Conservation (phyloP, 2,329 filamentous ascomycete genomes). For the Botrytis aclada region DNA sequence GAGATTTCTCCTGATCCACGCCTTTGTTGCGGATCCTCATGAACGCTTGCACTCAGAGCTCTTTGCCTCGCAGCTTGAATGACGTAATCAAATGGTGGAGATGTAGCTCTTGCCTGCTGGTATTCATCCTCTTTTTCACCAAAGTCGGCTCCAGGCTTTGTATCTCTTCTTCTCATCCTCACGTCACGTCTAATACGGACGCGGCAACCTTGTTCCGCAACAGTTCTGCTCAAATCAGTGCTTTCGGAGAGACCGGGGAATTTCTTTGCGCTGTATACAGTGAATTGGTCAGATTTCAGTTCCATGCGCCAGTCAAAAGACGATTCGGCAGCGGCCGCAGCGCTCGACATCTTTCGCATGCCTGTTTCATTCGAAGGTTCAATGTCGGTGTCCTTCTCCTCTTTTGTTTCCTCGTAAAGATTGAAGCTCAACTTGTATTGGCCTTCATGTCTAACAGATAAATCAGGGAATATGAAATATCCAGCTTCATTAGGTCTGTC, state of each 20-base stretch:
- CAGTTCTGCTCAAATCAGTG: constrained; percentile 81
- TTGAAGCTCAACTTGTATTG: constrained; percentile 89
- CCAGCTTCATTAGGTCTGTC: constrained; percentile 77
- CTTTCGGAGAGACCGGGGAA: constrained; percentile 92
- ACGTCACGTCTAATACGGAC: constrained; percentile 94
- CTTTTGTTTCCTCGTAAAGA: constrained; percentile 90
- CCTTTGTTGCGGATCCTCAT: constrained; percentile 38
- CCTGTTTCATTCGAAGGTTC: constrained; percentile 40
- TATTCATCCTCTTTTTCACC: constrained; percentile 61
- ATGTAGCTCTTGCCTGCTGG: constrained; percentile 38
- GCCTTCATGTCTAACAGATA: constrained; percentile 94
- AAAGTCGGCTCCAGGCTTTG: constrained; percentile 55
- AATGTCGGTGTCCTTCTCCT: constrained; percentile 71
- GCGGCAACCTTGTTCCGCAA: constrained; percentile 94
- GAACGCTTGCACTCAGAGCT: constrained; percentile 28
- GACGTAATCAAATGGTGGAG: constrained; percentile 1
- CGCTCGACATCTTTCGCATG: constrained; percentile 37
- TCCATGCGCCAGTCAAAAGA: constrained; percentile 83
- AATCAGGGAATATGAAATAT: constrained; percentile 96
- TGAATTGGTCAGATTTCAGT: constrained; percentile 82
- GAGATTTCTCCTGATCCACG: constrained; percentile 46
- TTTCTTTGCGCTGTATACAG: constrained; percentile 95
- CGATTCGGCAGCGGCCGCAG: constrained; percentile 41
- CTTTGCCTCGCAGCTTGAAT: constrained; percentile 23
- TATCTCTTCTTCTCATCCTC: constrained; percentile 80